Base-by-base conservation (phyloP, 371 early-diverging fungal species). In the Cokeromyces recurvatus region DNA sequence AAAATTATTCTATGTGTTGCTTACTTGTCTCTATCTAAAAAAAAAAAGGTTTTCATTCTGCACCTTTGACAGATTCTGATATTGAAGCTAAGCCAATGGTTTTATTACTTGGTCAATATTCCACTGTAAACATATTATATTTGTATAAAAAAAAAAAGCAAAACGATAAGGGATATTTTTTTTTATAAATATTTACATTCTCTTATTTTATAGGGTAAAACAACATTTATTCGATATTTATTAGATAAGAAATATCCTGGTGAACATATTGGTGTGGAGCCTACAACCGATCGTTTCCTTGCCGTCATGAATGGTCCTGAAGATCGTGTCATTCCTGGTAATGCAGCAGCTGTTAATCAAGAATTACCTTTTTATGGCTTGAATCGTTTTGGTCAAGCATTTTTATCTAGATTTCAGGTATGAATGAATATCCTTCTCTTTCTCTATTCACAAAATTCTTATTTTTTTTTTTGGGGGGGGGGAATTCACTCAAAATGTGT, bases 261-360 rank as follows among this genome's bases (percentile, higher is more conserved):
- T 25, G 74, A 84, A 16, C 90, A 90, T 55, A 86, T 92, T 51
- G 93, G 91, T n/a, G 89, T 90, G 9, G 93, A 92, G 48, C 92
- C 92, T 10, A 85, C 86, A 2, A 92, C 93, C 2, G 93, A 92
- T 65, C 60, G 89, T 15, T 92, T 92, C 36, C 84, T 90, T 1
- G 91, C 93, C 2, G 81, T 92, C 22, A 91, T 91, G 90, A 54
- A 78, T 46, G 86, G 90, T 6, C 48, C 71, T 0, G 87, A 89
- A 48, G 79, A 85, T 11, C 64, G 84, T 4, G 59, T 74, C 6
- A 90, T 90, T 19, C 92, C 92, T 1, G 93, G 93, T 43, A 87
- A 92, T 49, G 93, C 93, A 0, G 94, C 93, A 12, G 91, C 88
- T 0, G 91, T 92, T 14, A 76, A 84, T 5, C 75, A 81, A 35